A percentile compares a stretch with the other conserved stretches of the same genome.
phyloP scores from a whole-genome alignment of 768 basidiomycete species.

The Lenzites betulinus region DNA sequence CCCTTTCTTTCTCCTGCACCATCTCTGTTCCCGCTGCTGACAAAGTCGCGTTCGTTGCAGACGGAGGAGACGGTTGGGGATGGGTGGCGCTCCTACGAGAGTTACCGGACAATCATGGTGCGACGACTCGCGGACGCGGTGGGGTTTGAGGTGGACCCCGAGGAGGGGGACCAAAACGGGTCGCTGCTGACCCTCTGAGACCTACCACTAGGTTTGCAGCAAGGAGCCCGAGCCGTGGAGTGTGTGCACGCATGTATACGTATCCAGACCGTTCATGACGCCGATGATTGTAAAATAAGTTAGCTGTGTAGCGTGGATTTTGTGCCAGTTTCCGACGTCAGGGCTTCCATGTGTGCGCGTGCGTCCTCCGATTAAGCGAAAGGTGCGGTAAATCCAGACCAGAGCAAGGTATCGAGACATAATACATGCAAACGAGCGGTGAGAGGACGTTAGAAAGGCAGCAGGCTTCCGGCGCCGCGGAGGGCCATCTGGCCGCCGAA shows the following conservation, averaged over 20 bases:
- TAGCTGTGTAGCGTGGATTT: not conserved
- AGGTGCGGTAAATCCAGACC: not conserved
- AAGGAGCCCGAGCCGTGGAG: no score
- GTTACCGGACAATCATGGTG: slow-evolving; percentile 77
- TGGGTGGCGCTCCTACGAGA: slow-evolving; percentile 64
- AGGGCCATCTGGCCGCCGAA: slow-evolving; percentile 81
- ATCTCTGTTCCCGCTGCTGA: slow-evolving; percentile 8
- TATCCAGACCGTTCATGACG: not conserved
- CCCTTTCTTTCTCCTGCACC: not conserved
- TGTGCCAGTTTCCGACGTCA: not conserved
- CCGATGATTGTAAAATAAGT: slow-evolving; percentile 13
- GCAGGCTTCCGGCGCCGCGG: slow-evolving; percentile 78
- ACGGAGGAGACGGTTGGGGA: slow-evolving; percentile 44
- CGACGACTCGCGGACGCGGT: slow-evolving; percentile 66
- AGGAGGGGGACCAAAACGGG: slow-evolving; percentile 13
- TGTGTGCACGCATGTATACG: slow-evolving; percentile 2
- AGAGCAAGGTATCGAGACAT: slow-evolving; percentile 6
- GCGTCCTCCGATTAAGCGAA: not conserved
- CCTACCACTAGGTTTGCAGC: no score
- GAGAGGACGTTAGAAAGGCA: slow-evolving; percentile 60
- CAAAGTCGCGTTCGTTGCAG: slow-evolving; percentile 4
- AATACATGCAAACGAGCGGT: not conserved
- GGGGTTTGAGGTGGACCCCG: slow-evolving; percentile 48
- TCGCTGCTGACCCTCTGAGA: slow-evolving; percentile 8
- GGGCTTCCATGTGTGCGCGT: not conserved